These are phyloP conservation scores for Forsythia suspensa DNA, from an alignment of 257 asterid species.

Conservation along the genomic window DNA sequence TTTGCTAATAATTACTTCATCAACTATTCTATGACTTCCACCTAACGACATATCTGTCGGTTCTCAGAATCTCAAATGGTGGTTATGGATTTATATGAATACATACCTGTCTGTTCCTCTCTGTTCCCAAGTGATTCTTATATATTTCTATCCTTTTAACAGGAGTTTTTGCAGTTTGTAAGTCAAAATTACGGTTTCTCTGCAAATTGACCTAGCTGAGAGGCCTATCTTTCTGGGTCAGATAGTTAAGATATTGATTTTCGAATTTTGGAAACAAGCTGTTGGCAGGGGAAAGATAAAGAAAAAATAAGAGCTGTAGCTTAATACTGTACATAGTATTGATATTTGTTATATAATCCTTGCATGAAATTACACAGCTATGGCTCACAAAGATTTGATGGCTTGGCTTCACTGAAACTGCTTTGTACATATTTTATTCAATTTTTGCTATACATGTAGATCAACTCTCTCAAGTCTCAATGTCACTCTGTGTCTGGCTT, in stretches of 20 bases:
- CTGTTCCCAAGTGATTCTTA: not conserved
- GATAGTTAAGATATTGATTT: not conserved
- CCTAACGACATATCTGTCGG: not conserved
- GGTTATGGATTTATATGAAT: not conserved
- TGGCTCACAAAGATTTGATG: not conserved
- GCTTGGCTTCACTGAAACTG: not conserved
- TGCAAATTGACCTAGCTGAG: not conserved
- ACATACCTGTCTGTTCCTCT: not conserved
- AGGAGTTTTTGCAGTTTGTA: not conserved
- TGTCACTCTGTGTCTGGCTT: not conserved
- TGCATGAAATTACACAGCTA: not conserved
- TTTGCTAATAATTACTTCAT: not conserved
- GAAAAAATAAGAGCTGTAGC: not conserved
- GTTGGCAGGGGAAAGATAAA: not conserved
- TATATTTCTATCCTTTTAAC: not conserved
- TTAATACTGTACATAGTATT: not conserved
- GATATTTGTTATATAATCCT: not conserved
- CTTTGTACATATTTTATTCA: constrained; percentile 3
- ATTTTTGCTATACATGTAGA: not conserved
- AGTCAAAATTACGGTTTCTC: not conserved
- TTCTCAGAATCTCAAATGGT: not conserved
- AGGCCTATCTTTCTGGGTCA: not conserved
- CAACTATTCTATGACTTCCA: not conserved
- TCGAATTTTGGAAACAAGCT: not conserved
- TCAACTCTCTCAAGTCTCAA: not conserved